These are phyloP conservation scores for Colletotrichum paranaense DNA, from an alignment of 2,329 filamentous ascomycete genomes.

Conservation along the genomic window DNA sequence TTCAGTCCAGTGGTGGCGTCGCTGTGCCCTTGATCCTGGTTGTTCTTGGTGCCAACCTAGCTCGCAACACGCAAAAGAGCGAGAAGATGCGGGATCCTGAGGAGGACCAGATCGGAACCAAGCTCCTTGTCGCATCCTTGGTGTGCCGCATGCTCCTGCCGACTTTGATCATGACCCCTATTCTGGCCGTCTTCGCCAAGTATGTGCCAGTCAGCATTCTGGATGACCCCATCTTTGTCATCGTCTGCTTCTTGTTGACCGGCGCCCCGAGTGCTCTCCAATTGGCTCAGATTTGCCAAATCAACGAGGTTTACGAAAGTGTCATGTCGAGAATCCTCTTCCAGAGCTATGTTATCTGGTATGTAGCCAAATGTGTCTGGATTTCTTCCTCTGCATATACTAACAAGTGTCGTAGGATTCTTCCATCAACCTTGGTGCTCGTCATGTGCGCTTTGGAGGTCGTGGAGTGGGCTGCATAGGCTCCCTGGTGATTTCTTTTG, in stretches of 20 bases:
- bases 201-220: constrained; percentile 93
- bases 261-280: constrained; percentile 94
- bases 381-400: not conserved
- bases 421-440: constrained; percentile 90
- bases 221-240: constrained; percentile 97
- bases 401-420: constrained; percentile 70
- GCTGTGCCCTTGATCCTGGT: constrained; percentile 96
- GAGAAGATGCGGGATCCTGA: constrained; percentile 74
- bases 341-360: constrained; percentile 97
- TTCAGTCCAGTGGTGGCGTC: constrained; percentile 87
- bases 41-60: constrained; percentile 93
- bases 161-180: constrained; percentile 89
- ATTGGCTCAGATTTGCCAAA: constrained; percentile 97
- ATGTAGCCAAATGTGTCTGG: constrained; percentile 49
- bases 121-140: constrained; percentile 86
- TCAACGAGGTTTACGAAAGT: constrained; percentile 95
- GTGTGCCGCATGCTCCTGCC: constrained; percentile 93
- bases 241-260: constrained; percentile 96
- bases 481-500: constrained; percentile 3
- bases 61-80: constrained; percentile 85
- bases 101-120: constrained; percentile 75
- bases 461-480: constrained; percentile 80
- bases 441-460: constrained; percentile 94
- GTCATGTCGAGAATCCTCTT: constrained; percentile 95
- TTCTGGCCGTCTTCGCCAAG: constrained; percentile 88